Conservation (phyloP, 495 filamentous ascomycete species). For the Pyronema omphalodes region DNA sequence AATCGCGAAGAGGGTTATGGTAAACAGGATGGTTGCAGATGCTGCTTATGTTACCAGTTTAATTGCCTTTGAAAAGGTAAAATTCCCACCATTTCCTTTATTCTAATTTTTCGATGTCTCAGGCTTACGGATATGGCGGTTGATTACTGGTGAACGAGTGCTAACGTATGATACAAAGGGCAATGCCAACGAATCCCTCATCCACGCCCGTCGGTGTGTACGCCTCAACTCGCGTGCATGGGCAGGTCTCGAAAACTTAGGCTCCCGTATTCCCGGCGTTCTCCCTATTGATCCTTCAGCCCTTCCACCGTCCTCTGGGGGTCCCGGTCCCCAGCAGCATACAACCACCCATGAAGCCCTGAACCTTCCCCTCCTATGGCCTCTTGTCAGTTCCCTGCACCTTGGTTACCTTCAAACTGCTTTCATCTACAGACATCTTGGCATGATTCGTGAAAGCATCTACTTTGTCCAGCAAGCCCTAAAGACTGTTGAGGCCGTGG, state of each 20-base stretch:
- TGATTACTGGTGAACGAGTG: constrained; percentile 6
- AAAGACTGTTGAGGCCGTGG: constrained; percentile 52
- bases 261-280: not conserved
- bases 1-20: constrained; percentile 12
- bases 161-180: constrained; percentile 9
- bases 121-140: too few species aligned
- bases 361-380: constrained; percentile 61
- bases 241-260: constrained; percentile 25
- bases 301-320: constrained; percentile 9
- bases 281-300: too few species aligned
- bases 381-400: constrained; percentile 52
- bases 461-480: constrained; percentile 74
- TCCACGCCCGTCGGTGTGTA: constrained; percentile 21
- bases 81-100: not conserved
- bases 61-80: constrained; percentile 22
- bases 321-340: constrained; percentile 8
- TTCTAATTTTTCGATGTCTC: not conserved
- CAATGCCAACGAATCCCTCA: constrained; percentile 19
- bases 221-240: constrained; percentile 23
- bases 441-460: constrained; percentile 74
- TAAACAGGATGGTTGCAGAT: constrained; percentile 29
- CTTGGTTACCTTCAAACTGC: constrained; percentile 52
- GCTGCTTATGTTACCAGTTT: constrained; percentile 29
- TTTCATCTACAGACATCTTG: constrained; percentile 57
- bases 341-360: constrained; percentile 19